Conservation (phyloP, 305 asterid genomes). For the Fraxinus sp. region DNA sequence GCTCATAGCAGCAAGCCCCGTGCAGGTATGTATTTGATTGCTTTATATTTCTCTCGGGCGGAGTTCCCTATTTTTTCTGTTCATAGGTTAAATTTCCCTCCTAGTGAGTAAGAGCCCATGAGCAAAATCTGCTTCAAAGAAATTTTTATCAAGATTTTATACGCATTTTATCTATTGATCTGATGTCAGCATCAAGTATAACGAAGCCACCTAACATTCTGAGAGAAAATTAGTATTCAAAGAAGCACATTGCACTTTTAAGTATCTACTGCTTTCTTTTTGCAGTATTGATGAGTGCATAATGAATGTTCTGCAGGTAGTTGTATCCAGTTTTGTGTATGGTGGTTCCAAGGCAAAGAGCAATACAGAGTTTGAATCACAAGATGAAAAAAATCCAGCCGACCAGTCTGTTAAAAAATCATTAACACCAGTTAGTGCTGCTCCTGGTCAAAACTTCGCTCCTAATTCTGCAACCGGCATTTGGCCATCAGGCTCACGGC, state of each 20-base stretch:
- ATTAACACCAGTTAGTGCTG: constrained; percentile 31
- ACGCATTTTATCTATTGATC: background rate
- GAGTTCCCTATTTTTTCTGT: background rate
- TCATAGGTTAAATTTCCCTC: background rate
- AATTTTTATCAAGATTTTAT: background rate
- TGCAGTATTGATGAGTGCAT: background rate
- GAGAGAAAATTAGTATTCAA: background rate
- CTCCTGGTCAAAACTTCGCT: constrained; percentile 38
- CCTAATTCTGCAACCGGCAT: constrained; percentile 42
- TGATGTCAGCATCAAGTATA: background rate
- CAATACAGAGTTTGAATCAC: constrained; percentile 39
- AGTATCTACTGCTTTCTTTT: background rate
- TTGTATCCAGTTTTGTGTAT: constrained; percentile 82
- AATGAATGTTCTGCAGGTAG: constrained; percentile 48
- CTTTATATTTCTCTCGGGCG: background rate
- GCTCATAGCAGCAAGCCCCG: constrained; percentile 74
- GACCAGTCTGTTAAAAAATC: constrained; percentile 46
- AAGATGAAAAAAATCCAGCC: constrained; percentile 33
- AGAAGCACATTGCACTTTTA: background rate
- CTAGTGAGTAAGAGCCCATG: background rate
- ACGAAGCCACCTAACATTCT: background rate
- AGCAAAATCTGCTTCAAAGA: background rate
- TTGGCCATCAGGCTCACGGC: constrained; percentile 61
- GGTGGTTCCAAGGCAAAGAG: constrained; percentile 59
- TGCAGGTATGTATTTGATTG: constrained; percentile 57